A percentile compares a stretch with the other conserved stretches of the same genome.
phyloP scores from a whole-genome alignment of 2,329 filamentous ascomycete species.

The Tolypocladium album region DNA sequence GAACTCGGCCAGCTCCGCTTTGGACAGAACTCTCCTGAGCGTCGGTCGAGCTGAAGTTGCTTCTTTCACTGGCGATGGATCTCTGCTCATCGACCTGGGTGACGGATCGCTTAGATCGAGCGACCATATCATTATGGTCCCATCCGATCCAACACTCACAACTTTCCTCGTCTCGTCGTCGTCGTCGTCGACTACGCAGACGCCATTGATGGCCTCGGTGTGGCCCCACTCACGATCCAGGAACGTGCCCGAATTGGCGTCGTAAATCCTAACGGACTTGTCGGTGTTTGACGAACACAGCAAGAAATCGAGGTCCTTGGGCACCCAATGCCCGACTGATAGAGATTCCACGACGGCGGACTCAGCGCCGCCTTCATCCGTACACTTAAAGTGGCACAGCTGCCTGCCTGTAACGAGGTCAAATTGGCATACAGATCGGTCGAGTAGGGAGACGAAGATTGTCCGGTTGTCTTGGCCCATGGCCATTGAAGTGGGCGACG shows the following conservation, averaged over 20 bases:
- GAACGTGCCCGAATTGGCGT: conserved; percentile 63
- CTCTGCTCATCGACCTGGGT: conserved; percentile 31
- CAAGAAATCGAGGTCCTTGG: conserved; percentile 52
- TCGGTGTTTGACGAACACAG: conserved; percentile 89
- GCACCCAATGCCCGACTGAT: conserved; percentile 47
- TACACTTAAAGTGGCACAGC: conserved; percentile 66
- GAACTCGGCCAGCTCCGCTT: conserved; percentile 77
- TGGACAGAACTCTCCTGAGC: conserved; percentile 75
- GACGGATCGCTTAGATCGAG: conserved; percentile 38
- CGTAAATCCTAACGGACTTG: conserved; percentile 88
- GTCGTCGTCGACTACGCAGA: conserved; percentile 56
- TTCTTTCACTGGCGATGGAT: conserved; percentile 44
- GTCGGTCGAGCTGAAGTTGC: conserved; percentile 54
- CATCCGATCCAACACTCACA: conserved; percentile 68
- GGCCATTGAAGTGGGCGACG: conserved; percentile 77
- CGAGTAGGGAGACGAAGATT: conserved; percentile 48
- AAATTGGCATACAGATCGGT: conserved; percentile 50
- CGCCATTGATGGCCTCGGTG: conserved; percentile 83
- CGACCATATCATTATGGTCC: conserved; percentile 73
- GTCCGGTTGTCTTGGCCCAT: conserved; percentile 51
- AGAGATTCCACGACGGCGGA: conserved; percentile 76
- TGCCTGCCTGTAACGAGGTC: conserved; percentile 59
- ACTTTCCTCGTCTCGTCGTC: conserved; percentile 45
- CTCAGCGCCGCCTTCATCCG: conserved; percentile 70
- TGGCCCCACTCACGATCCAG: conserved; percentile 90